Conservation (phyloP, 257 asterid genomes). For the Solanum pimpinellifolium region DNA sequence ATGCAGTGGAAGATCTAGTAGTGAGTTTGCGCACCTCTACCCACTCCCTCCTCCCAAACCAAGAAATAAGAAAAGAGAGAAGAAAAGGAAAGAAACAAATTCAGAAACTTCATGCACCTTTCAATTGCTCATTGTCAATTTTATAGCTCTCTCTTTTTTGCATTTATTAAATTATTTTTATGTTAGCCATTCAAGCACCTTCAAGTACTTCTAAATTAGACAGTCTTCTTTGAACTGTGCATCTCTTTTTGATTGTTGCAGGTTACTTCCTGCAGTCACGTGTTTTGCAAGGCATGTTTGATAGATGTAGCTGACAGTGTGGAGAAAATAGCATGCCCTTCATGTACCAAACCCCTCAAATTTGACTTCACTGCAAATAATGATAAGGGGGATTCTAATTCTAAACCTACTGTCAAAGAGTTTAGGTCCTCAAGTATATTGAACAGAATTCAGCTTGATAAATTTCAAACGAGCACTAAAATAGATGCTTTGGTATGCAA, state of each 20-base stretch:
- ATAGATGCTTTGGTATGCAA: constrained; percentile 83
- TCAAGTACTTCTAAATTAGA: background rate
- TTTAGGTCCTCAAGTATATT: constrained; percentile 63
- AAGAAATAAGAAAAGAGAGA: too few species aligned
- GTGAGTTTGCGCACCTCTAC: too few species aligned
- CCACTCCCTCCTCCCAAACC: too few species aligned
- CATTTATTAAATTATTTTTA: background rate
- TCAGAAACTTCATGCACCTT: too few species aligned
- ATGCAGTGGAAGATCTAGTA: too few species aligned
- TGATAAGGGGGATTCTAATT: constrained; percentile 25
- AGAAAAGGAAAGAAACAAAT: too few species aligned
- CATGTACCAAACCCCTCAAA: constrained; percentile 63
- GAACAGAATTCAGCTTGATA: constrained; percentile 50
- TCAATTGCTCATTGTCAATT: background rate
- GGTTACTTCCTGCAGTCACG: constrained; percentile 70
- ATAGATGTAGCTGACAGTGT: constrained; percentile 41
- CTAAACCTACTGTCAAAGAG: constrained; percentile 52
- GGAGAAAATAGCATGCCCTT: constrained; percentile 72
- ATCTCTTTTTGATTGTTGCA: constrained; percentile 6
- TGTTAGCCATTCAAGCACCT: background rate
- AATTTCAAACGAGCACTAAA: constrained; percentile 76
- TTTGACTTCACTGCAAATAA: constrained; percentile 44
- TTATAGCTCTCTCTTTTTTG: background rate
- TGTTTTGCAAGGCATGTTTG: constrained; percentile 78
- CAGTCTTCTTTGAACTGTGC: background rate